Evolutionary conservation across 176 grass and related monocot species (phyloP).

Genomic region (Otatea glauca): DNA sequence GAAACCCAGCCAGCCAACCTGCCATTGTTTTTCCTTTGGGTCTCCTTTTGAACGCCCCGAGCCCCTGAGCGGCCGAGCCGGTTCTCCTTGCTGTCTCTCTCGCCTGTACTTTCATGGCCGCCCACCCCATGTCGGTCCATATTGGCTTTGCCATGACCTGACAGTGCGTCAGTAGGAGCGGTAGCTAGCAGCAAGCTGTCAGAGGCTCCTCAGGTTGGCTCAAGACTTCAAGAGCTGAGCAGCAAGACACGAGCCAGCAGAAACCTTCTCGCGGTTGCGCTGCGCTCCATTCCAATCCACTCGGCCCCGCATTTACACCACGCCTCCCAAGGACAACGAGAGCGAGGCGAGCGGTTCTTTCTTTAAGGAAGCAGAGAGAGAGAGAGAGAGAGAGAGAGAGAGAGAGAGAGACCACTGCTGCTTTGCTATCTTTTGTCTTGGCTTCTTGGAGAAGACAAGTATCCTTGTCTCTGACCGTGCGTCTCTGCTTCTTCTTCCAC

Average conservation of each 20-base stretch:
- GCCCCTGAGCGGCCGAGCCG: neutral
- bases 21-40: too few species aligned
- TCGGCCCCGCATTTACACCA: slow-evolving; percentile 35
- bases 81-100: neutral
- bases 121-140: neutral
- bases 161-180: neutral
- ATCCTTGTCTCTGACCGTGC: neutral
- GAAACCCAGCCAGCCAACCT: too few species aligned
- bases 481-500: neutral
- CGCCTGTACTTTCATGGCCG: neutral
- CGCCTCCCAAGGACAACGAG: slow-evolving; percentile 16
- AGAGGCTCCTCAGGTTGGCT: neutral
- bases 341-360: slow-evolving; percentile 39
- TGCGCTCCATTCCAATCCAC: neutral
- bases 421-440: neutral
- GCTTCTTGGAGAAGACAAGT: slow-evolving; percentile 35
- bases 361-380: slow-evolving; percentile 38
- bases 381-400: too few species aligned
- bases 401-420: neutral
- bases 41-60: neutral
- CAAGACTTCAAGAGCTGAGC: neutral
- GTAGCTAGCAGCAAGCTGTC: neutral
- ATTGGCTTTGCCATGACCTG: slow-evolving; percentile 6
- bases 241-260: neutral
- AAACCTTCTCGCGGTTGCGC: neutral